Base-by-base conservation (phyloP, 2,329 filamentous ascomycete species). In the Fusarium hostae region DNA sequence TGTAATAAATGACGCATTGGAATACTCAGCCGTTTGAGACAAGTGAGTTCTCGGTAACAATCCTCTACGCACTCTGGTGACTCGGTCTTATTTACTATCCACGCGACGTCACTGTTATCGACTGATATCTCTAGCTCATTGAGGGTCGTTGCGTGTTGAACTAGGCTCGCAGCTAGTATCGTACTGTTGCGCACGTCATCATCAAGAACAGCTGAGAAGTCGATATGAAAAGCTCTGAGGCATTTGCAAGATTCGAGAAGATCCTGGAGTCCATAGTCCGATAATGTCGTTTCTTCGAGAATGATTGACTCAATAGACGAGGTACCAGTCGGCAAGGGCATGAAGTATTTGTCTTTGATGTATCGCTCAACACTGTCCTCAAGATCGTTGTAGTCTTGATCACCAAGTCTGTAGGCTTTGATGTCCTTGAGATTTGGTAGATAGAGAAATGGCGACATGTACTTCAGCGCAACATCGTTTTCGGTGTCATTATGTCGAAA, bases 141-240 rank as follows among this genome's bases (percentile, higher is more conserved):
- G 1, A 66, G 32, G 3, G 60, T 34, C 2, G 22, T 20, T 6
- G 26, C 20, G 0, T 66, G 63, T 5, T 22, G 3, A 1, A 30
- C 1, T 0, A 65, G 45, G 12, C 18, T 22, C 6, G 2, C 15
- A 0, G 24, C 47, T 7, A 64, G 8, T 12, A 3, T 12, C 3
- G 1, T 26, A 10, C 13, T 22, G 4, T n/a, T 16, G 1, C 59
- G n/a, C 5, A 20, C 2, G 7, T 6, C 26, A 0, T 18, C 12
- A 4, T 35, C 15, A 1, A 43, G 24, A 3, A 26, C 4, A 2
- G 2, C 10, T 1, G 48, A 20, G 9, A 39, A 37, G 3, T 59
- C 7, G 5, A 51, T 9, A 3, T 35, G 7, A 10, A 66, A 41
- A 4, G 6, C 6, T 7, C 16, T 50, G 5, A 66, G n/a, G 2